Evolutionary conservation across 106 monocot species (phyloP), one percentile per base, ranked within the genome.

Genomic region (Allium sativum): DNA sequence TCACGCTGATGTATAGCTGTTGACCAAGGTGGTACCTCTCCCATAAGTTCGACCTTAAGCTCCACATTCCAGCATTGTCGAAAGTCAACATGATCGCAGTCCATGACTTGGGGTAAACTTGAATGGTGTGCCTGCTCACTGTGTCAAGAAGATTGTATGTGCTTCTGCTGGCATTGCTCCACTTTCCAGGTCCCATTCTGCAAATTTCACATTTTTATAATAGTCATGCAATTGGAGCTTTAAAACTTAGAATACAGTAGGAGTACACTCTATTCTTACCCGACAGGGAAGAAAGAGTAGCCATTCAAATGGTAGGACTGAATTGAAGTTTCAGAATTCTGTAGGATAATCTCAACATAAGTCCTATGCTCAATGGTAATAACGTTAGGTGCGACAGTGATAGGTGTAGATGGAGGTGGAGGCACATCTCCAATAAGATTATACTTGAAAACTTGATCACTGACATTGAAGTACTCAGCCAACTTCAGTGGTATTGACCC

Each of bases 281-380:
- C 90, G 52, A 66, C 82, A 8, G 85, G 62, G 77, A 85, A 90
- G 85, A 90, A 90, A 53, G 90, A 66, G 70, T 90, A 85, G 19
- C 90, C 85, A 18, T 90, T 55, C 13, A 90, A 68, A 65, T 90
- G 90, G 69, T 80, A 85, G 40, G 80, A 67, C 64, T 90, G 79
- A 21, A 80, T 22, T 57, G 65, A 61, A 66, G 66, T 80, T 68
- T 82, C 82, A 2, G 71, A 72, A 60, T 90, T 90, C 77, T 90
- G 82, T 13, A 90, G 65, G 55, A 90, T 70, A 55, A 85, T 59
- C 85, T 90, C 90, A 53, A 90, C 66, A 68, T 72, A 90, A 40
- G 70, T 71, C 12, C 90, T 73, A 73, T 77, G 78, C 59, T 72
- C 73, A 15, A 60, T 53, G 8, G 48, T 75, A 19, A 90, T 48